phyloP scores from a whole-genome alignment of 2,329 filamentous ascomycete species.

The Graphium sp. region DNA sequence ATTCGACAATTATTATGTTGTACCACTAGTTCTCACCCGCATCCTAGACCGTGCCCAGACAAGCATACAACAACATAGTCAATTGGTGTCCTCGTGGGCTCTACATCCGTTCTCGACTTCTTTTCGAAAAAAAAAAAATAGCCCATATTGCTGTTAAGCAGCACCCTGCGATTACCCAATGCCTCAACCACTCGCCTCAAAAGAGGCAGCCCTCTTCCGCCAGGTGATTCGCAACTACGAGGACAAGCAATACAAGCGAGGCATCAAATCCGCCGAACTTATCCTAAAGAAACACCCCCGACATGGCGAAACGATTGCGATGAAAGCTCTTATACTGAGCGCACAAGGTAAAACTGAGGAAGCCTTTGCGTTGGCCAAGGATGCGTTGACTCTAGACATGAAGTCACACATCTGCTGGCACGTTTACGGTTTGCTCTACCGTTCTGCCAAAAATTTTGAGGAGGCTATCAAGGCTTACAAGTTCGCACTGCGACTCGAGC shows the following conservation, averaged over 20 bases:
- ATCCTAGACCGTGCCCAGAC: no score
- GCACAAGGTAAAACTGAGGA: slow-evolving; percentile 83
- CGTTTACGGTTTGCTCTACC: slow-evolving; percentile 88
- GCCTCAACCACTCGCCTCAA: slow-evolving; percentile 62
- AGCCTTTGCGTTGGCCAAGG: slow-evolving; percentile 83
- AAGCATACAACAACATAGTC: no score
- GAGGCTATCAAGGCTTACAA: slow-evolving; percentile 99
- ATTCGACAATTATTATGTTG: no score
- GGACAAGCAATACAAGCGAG: slow-evolving; percentile 91
- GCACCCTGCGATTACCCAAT: slow-evolving; percentile 25
- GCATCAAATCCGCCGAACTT: slow-evolving; percentile 88
- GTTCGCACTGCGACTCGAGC: slow-evolving; percentile 81
- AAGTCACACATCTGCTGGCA: slow-evolving; percentile 99
- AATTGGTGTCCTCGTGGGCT: slow-evolving; percentile 4
- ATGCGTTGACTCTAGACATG: slow-evolving; percentile 89
- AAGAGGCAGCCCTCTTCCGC: slow-evolving; percentile 87
- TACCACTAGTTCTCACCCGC: no score
- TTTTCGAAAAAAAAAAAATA: background rate
- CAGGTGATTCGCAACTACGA: slow-evolving; percentile 94
- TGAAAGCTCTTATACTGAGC: slow-evolving; percentile 97
- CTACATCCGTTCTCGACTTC: slow-evolving; percentile 5
- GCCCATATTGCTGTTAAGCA: background rate
- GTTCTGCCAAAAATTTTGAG: slow-evolving; percentile 92
- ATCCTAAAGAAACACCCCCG: slow-evolving; percentile 89
- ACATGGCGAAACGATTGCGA: slow-evolving; percentile 95